Evolutionary conservation across 768 basidiomycete genomes (phyloP).

Genomic region (Phaeotremella fagi): DNA sequence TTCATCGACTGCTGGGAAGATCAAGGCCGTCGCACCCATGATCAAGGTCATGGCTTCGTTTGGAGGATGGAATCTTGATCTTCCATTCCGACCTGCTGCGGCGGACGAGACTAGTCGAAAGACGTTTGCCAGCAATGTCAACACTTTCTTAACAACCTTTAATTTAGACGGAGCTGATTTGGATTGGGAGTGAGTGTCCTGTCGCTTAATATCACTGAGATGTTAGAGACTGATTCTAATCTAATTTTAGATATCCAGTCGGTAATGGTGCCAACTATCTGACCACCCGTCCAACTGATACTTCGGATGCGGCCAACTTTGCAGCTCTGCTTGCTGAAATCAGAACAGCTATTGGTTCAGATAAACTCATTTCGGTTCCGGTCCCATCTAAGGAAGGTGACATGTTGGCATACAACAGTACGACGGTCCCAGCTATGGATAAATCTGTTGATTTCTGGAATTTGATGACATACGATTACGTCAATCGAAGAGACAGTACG

Average conservation of each 20-base stretch:
- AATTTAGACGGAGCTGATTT: conserved; percentile 19
- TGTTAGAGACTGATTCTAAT: background rate
- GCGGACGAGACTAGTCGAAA: conserved; percentile 1
- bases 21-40: conserved; percentile 1
- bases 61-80: conserved; percentile 28
- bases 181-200: conserved; percentile 18
- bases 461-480: conserved; percentile 33
- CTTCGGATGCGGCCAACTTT: conserved; percentile 10
- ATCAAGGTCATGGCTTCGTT: conserved; percentile 29
- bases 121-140: conserved; percentile 6
- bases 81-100: conserved; percentile 3
- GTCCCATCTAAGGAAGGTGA: conserved; percentile 13
- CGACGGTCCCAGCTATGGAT: conserved; percentile 15
- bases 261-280: conserved; percentile 9
- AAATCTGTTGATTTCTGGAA: conserved; percentile 29
- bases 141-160: conserved; percentile 4
- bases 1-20: background rate
- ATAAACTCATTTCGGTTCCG: conserved; percentile 14
- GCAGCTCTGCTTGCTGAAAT: conserved; percentile 5
- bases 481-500: conserved; percentile 19
- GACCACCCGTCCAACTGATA: background rate
- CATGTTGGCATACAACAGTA: conserved; percentile 19
- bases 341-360: conserved; percentile 5
- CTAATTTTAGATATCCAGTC: conserved; percentile 13
- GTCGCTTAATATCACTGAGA: background rate